Percentiles rank a stretch among this genome's conserved stretches.
phyloP scores from a whole-genome alignment of 1,284 basidiomycete genomes.

The Thelephora terrestris region DNA sequence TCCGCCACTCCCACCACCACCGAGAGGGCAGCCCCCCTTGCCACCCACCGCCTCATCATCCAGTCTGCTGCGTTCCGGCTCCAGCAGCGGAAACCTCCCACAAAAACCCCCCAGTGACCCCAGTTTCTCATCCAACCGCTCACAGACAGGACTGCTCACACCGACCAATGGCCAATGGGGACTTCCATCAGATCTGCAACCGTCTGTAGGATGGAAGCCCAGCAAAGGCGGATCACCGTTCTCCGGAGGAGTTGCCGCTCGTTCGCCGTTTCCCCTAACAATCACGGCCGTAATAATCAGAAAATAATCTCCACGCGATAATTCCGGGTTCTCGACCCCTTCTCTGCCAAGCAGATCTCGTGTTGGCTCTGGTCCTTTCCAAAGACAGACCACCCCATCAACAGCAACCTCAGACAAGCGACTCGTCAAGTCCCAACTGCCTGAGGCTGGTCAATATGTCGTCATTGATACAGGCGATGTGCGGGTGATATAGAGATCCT shows the following conservation, averaged over 20 bases:
- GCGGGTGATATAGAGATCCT: slow-evolving; percentile 75
- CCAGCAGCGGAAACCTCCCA: not conserved
- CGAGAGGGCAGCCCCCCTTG: slow-evolving; percentile 48
- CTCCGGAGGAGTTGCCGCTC: too few species aligned
- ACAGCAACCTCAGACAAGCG: too few species aligned
- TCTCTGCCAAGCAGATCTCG: slow-evolving; percentile 32
- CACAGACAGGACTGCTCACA: slow-evolving; percentile 14
- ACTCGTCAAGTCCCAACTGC: slow-evolving; percentile 79
- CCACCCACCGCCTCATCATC: slow-evolving; percentile 25
- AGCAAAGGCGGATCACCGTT: too few species aligned
- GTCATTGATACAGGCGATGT: slow-evolving; percentile 78
- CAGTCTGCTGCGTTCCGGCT: too few species aligned
- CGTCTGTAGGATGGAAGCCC: too few species aligned
- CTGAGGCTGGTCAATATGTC: slow-evolving; percentile 65
- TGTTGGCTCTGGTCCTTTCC: slow-evolving; percentile 47
- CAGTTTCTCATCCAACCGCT: slow-evolving; percentile 22
- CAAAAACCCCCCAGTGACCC: not conserved
- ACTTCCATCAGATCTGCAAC: too few species aligned
- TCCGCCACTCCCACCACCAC: too few species aligned
- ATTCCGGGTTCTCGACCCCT: slow-evolving; percentile 32
- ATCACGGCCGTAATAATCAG: slow-evolving; percentile 48
- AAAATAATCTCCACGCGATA: slow-evolving; percentile 42
- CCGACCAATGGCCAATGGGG: too few species aligned
- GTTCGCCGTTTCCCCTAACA: slow-evolving; percentile 19
- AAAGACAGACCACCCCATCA: slow-evolving; percentile 31